These are phyloP conservation scores for Coemansia asiatica DNA, from an alignment of 192 early-diverging fungal genomes.

Conservation along the genomic window DNA sequence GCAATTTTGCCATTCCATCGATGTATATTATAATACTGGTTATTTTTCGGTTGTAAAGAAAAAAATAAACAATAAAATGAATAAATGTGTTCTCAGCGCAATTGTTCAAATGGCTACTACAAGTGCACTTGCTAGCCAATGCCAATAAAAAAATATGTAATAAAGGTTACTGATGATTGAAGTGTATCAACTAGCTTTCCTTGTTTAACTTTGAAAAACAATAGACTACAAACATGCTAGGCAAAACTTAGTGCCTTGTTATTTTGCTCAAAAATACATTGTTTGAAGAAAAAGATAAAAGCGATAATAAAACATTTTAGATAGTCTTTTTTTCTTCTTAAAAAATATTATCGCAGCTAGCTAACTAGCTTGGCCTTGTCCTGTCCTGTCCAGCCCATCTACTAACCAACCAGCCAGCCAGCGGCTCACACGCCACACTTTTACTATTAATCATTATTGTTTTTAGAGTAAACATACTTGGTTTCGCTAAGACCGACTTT, in stretches of 20 bases:
- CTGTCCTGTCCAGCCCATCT: no score
- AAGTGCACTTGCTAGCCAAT: background rate
- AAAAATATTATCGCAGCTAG: background rate
- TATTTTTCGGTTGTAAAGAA: no score
- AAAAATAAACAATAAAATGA: no score
- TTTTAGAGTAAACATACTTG: background rate
- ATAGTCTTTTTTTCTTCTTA: background rate
- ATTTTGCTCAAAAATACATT: background rate
- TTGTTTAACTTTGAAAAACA: background rate
- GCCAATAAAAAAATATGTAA: background rate
- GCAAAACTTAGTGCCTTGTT: background rate
- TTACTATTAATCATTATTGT: background rate
- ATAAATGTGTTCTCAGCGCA: background rate
- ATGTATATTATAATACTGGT: no score
- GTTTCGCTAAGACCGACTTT: background rate
- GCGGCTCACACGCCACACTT: background rate
- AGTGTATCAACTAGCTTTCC: background rate
- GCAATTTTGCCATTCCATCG: no score
- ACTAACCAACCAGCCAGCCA: background rate
- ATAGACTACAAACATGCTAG: background rate
- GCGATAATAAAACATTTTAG: background rate
- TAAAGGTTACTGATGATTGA: background rate
- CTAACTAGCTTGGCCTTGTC: background rate
- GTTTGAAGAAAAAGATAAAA: background rate
- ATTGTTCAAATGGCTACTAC: background rate